phyloP scores from a whole-genome alignment of 768 basidiomycete genomes.

The Calocybe indica region DNA sequence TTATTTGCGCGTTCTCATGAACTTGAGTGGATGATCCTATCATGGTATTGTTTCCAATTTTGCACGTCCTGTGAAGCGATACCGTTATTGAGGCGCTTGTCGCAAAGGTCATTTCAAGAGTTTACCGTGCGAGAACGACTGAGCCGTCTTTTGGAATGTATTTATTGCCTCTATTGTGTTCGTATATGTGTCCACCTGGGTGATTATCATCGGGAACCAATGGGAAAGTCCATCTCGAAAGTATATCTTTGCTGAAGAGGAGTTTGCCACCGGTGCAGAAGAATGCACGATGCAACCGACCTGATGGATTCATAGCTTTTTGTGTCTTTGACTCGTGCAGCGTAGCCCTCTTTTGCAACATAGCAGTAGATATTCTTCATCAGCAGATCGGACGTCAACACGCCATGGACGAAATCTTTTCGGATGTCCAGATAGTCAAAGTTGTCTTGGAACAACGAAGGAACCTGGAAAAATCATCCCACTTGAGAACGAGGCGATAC shows the following conservation, averaged over 20 bases:
- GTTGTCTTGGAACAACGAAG: conserved; percentile 96
- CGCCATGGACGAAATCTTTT: conserved; percentile 89
- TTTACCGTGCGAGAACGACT: conserved; percentile 77
- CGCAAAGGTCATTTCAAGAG: neutral
- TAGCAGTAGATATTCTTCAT: conserved; percentile 95
- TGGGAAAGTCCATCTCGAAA: conserved; percentile 93
- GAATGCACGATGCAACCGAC: conserved; percentile 29
- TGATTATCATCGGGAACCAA: conserved; percentile 93
- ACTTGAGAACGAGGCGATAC: neutral
- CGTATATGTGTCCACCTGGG: conserved; percentile 76
- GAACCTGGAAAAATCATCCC: conserved; percentile 49
- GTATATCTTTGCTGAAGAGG: conserved; percentile 76
- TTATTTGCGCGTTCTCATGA: conserved; percentile 58
- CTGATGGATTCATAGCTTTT: conserved; percentile 87
- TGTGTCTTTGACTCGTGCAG: conserved; percentile 90
- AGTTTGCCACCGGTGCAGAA: neutral
- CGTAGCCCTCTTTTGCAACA: conserved; percentile 83
- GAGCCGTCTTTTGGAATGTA: conserved; percentile 80
- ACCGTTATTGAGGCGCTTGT: neutral
- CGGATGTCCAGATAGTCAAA: conserved; percentile 95
- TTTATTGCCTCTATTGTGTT: conserved; percentile 82
- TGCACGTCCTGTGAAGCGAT: conserved; percentile 60
- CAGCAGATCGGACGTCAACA: conserved; percentile 89
- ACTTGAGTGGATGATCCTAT: conserved; percentile 78
- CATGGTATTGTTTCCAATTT: conserved; percentile 74